Base-by-base conservation (phyloP, 2,329 filamentous ascomycete genomes). In the Aspergillus sclerotialis region DNA sequence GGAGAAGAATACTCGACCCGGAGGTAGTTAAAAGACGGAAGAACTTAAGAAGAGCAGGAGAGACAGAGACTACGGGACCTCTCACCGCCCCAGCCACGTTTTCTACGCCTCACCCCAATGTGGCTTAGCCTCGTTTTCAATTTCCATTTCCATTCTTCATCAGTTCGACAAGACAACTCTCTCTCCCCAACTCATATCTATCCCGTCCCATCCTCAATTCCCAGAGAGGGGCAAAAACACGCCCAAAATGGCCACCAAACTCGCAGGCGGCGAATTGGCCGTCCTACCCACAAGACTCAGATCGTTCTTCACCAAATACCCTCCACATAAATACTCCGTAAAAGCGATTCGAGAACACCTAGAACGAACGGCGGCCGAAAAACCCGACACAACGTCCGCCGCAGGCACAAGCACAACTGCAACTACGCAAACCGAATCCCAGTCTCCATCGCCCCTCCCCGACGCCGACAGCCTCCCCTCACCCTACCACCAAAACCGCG, bases 401-500 rank as follows among this genome's bases (percentile, higher is more conserved):
- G 19, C 7, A 23, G 19, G 19, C 6, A 23, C 19, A 23, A 23
- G 7, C 6, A 6, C 39, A 16, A 18, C 39, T 26, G 26, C 30
- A 21, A n/a, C n/a, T n/a, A n/a, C n/a, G n/a, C n/a, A n/a, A n/a
- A n/a, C n/a, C n/a, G n/a, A n/a, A n/a, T n/a, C n/a, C n/a, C n/a
- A n/a, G n/a, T n/a, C 21, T 31, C 42, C 30, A 34, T 42, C 27
- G 43, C 42, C 34, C 28, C 44, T 19, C 36, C 46, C 25, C n/a
- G n/a, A n/a, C n/a, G n/a, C n/a, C n/a, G n/a, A n/a, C n/a, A n/a
- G n/a, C n/a, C 50, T 58, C 28, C 56, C 58, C 23, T 62, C 59
- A 12, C 59, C 64, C 30, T 63, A 63, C 40, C 61, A 63, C 2
- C 52, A 63, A 12, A 56, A 64, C 33, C 44, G 63, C 11, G 58